Evolutionary conservation across 257 asterid species (phyloP).

Genomic region (Coffea canephora): DNA sequence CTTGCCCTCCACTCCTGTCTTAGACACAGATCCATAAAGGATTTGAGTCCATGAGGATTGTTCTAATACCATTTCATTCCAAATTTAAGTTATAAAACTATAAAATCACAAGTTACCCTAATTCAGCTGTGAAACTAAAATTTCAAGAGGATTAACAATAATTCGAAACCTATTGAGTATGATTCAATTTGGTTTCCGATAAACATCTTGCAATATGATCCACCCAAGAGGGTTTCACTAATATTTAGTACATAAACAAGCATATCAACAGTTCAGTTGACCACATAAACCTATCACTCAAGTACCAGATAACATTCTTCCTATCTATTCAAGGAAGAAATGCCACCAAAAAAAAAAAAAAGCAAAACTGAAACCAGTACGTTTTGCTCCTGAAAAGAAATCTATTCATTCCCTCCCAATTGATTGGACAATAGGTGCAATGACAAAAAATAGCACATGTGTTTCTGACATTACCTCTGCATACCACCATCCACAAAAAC

Average conservation of each 20-base stretch:
- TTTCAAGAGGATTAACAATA: not conserved
- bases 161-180: not conserved
- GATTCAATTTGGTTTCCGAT: not conserved
- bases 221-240: not conserved
- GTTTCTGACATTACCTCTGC: slow-evolving; percentile 48
- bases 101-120: not conserved
- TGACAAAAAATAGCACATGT: not conserved
- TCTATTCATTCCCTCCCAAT: too few species aligned
- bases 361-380: slow-evolving; percentile 5
- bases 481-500: slow-evolving; percentile 87
- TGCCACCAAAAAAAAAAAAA: not conserved
- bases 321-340: not conserved
- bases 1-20: too few species aligned
- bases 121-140: not conserved
- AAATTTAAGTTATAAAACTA: not conserved
- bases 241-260: not conserved
- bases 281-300: not conserved
- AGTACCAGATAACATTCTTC: not conserved
- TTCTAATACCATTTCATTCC: not conserved
- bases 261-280: not conserved
- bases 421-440: too few species aligned
- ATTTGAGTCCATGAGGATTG: too few species aligned
- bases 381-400: not conserved
- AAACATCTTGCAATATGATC: not conserved
- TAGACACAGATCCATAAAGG: too few species aligned